These are phyloP conservation scores for Rhododendron ovatum DNA, from an alignment of 148 eudicot species.

Conservation along the genomic window DNA sequence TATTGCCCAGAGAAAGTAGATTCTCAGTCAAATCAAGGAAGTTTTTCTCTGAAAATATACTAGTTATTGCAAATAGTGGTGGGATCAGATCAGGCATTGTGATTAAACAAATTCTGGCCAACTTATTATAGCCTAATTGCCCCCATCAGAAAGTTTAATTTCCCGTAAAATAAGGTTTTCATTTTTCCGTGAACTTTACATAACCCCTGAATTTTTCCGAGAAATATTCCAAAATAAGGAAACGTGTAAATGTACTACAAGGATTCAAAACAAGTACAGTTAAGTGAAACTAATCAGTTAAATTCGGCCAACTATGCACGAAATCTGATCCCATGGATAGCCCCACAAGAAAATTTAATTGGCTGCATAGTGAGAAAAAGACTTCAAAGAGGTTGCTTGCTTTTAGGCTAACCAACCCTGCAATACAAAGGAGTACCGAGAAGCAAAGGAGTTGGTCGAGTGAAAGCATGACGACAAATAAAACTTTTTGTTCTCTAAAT, in stretches of 20 bases:
- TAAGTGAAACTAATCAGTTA: neutral
- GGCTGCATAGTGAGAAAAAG: neutral
- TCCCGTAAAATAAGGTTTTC: neutral
- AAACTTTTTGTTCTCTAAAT: neutral
- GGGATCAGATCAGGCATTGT: no score
- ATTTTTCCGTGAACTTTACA: neutral
- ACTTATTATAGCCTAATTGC: neutral
- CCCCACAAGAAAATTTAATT: neutral
- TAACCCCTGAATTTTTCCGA: neutral
- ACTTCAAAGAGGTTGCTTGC: neutral
- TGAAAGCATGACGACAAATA: neutral
- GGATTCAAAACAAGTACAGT: neutral
- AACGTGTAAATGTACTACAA: neutral
- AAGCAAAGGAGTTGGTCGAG: neutral
- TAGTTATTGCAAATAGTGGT: neutral
- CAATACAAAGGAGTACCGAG: neutral
- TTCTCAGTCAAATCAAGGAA: conserved; percentile 1
- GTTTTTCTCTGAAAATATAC: neutral
- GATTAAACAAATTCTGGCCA: neutral
- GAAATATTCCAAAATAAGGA: neutral
- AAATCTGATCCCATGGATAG: neutral
- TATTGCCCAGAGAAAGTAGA: conserved; percentile 5
- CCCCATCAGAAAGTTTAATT: neutral
- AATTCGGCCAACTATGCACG: conserved; percentile 7
- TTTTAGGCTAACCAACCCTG: neutral